These are phyloP conservation scores for Solanum infundibuliforme DNA, from an alignment of 257 asterid genomes.

Conservation along the genomic window DNA sequence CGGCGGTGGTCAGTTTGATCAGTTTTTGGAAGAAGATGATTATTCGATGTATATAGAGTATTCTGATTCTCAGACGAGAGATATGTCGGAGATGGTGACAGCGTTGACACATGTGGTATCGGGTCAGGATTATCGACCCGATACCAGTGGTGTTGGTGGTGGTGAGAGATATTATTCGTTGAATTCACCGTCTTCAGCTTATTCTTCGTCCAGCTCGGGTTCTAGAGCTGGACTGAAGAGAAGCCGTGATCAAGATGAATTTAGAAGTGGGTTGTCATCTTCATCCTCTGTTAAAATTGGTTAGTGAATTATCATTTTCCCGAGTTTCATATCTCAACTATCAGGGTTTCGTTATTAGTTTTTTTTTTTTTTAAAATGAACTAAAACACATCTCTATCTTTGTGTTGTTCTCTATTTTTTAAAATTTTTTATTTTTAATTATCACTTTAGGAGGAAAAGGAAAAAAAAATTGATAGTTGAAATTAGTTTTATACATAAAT, in stretches of 20 bases:
- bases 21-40: neutral
- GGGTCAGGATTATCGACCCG: conserved; percentile 23
- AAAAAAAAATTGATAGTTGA: neutral
- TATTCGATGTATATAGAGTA: conserved; percentile 26
- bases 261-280: conserved; percentile 16
- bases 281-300: conserved; percentile 48
- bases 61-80: conserved; percentile 10
- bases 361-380: too few species aligned
- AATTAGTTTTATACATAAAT: neutral
- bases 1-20: neutral
- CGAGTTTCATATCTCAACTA: too few species aligned
- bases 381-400: too few species aligned
- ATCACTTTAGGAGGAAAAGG: neutral
- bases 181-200: conserved; percentile 43
- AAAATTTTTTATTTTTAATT: too few species aligned
- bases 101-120: conserved; percentile 57
- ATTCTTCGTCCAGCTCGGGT: conserved; percentile 64
- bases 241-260: conserved; percentile 46
- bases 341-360: fast-evolving
- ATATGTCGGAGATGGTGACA: conserved; percentile 64
- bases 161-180: conserved; percentile 10
- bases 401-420: neutral
- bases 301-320: neutral
- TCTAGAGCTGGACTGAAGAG: conserved; percentile 68
- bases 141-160: neutral